These are phyloP conservation scores for Rasamsonia emersonii DNA, from an alignment of 2,329 filamentous ascomycete genomes.

Conservation along the genomic window DNA sequence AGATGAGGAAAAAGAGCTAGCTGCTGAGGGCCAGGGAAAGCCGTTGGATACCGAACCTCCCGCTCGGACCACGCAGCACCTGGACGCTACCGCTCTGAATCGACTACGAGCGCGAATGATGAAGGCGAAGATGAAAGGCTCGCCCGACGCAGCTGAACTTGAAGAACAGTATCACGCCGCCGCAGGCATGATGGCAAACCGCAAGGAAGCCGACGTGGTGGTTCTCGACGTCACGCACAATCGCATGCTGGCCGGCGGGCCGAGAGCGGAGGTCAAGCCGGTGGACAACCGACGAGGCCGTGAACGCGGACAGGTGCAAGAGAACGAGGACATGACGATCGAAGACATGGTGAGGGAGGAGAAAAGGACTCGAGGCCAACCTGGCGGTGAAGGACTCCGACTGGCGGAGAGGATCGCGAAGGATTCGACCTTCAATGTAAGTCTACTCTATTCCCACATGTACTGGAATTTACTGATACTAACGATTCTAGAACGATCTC, in stretches of 20 bases:
- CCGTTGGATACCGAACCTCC: slow-evolving; percentile 48
- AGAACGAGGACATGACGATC: slow-evolving; percentile 92
- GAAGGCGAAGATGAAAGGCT: slow-evolving; percentile 81
- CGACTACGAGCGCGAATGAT: slow-evolving; percentile 88
- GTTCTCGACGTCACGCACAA: slow-evolving; percentile 84
- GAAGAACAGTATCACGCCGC: slow-evolving; percentile 79
- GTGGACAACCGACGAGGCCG: slow-evolving; percentile 72
- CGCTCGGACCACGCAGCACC: slow-evolving; percentile 39
- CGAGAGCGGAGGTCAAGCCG: slow-evolving; percentile 63
- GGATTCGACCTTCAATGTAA: slow-evolving; percentile 72
- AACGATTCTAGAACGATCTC: slow-evolving; percentile 56
- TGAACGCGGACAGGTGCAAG: slow-evolving; percentile 75
- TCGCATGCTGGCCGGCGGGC: slow-evolving; percentile 67
- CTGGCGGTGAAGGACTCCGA: slow-evolving; percentile 69
- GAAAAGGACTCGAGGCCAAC: slow-evolving; percentile 68
- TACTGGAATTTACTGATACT: slow-evolving; percentile 8
- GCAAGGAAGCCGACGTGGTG: slow-evolving; percentile 58
- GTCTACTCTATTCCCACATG: slow-evolving; percentile 12
- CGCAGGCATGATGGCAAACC: slow-evolving; percentile 52
- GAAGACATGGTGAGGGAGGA: slow-evolving; percentile 97
- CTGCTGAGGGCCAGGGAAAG: slow-evolving; percentile 44
- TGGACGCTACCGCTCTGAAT: slow-evolving; percentile 77
- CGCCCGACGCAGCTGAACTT: slow-evolving; percentile 64
- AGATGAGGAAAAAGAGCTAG: slow-evolving; percentile 27
- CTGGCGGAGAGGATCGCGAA: slow-evolving; percentile 91